Conservation (phyloP, 2,329 filamentous ascomycete genomes). For the Penicillium aurantiogriseum region DNA sequence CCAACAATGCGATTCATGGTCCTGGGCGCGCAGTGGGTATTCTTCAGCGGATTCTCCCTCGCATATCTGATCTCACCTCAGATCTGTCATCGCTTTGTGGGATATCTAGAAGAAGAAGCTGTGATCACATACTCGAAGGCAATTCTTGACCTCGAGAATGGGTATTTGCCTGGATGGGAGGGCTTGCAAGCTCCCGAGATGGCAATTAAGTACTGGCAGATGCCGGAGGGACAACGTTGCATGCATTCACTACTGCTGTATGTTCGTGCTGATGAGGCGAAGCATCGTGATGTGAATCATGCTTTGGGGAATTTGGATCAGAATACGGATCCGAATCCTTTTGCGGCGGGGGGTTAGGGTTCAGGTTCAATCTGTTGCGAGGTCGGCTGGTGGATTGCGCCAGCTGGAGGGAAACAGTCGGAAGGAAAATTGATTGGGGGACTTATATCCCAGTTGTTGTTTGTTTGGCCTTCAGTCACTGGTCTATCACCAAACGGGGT, state of each 20-base stretch:
- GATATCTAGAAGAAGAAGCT: constrained; percentile 92
- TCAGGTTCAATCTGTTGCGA: constrained; percentile 7
- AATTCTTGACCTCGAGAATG: constrained; percentile 77
- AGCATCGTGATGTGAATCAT: constrained; percentile 89
- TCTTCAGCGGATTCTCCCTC: constrained; percentile 90
- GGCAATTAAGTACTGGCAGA: constrained; percentile 84
- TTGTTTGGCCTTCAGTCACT: background rate
- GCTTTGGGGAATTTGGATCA: constrained; percentile 83
- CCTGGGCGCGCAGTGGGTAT: constrained; percentile 86
- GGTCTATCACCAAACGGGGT: background rate
- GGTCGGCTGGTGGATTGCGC: background rate
- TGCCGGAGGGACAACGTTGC: constrained; percentile 74
- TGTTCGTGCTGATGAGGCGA: constrained; percentile 77
- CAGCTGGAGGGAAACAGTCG: background rate
- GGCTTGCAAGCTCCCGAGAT: constrained; percentile 77
- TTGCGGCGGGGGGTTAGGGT: background rate
- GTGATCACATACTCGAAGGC: constrained; percentile 88
- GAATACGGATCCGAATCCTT: constrained; percentile 82
- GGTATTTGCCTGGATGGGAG: constrained; percentile 76
- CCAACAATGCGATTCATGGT: constrained; percentile 90
- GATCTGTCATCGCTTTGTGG: constrained; percentile 90
- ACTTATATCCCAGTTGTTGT: background rate
- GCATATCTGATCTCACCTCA: constrained; percentile 81
- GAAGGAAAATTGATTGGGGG: background rate
- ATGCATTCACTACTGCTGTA: constrained; percentile 85